phyloP scores from a whole-genome alignment of 768 basidiomycete species.

The Suillus weaverae region DNA sequence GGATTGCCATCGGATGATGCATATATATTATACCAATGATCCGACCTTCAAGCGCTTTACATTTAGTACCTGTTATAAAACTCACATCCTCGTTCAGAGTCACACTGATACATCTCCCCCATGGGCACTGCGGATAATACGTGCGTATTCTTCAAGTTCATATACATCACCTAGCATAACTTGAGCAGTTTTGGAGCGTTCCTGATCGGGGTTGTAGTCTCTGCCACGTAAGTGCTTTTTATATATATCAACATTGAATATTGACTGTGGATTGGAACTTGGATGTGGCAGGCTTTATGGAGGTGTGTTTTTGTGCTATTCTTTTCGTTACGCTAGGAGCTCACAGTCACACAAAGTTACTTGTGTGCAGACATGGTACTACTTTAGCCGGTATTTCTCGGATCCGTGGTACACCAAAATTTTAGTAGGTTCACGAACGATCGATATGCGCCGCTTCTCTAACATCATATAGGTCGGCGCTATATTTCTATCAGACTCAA shows the following conservation, averaged over 20 bases:
- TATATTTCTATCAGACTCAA: conserved; percentile 50
- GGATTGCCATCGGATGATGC: not conserved
- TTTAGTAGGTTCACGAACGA: conserved; percentile 32
- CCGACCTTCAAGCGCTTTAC: not conserved
- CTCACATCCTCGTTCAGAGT: not conserved
- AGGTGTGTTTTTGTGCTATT: conserved; percentile 29
- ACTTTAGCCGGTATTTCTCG: conserved; percentile 43
- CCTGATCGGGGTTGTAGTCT: conserved; percentile 46
- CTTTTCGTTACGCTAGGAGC: not conserved
- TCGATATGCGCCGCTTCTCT: not conserved
- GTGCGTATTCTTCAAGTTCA: conserved; percentile 18
- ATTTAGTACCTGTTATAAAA: not conserved
- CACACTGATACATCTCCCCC: not conserved
- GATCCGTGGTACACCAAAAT: conserved; percentile 45
- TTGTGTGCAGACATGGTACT: conserved; percentile 50
- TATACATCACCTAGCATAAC: not conserved
- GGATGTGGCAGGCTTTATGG: conserved; percentile 41
- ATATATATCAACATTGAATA: not conserved
- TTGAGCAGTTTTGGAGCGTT: conserved; percentile 44
- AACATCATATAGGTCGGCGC: conserved; percentile 40
- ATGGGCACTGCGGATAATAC: conserved; percentile 26
- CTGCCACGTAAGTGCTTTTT: conserved; percentile 39
- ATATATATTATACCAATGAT: not conserved
- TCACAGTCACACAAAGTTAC: conserved; percentile 38
- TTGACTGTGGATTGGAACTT: not conserved